These are phyloP conservation scores for Leishmania mexicana DNA, from an alignment of 208 protist genomes.

Conservation along the genomic window DNA sequence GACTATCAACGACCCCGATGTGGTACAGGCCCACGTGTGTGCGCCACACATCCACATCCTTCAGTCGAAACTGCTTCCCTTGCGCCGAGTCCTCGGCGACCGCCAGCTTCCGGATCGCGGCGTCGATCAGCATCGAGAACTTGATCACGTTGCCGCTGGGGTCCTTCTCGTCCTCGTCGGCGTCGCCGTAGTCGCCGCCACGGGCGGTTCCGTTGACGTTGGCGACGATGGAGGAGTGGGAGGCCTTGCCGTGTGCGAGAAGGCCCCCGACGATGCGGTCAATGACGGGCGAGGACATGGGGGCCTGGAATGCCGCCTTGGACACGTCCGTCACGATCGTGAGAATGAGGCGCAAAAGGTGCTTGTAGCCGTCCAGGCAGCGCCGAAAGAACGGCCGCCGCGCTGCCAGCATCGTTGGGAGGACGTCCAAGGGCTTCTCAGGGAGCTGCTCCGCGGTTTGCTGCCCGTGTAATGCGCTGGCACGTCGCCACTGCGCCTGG, in stretches of 20 bases:
- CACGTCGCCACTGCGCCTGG: not conserved
- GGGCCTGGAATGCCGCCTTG: conserved; percentile 32
- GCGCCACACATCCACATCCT: conserved; percentile 49
- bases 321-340: conserved; percentile 51
- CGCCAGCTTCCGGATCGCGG: conserved; percentile 46
- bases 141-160: conserved; percentile 27
- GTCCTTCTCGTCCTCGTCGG: conserved; percentile 34
- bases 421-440: not conserved
- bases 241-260: conserved; percentile 28
- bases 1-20: conserved; percentile 33
- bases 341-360: conserved; percentile 66
- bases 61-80: conserved; percentile 53
- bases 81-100: conserved; percentile 26
- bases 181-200: conserved; percentile 27
- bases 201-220: conserved; percentile 22
- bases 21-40: conserved; percentile 55
- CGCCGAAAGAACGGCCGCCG: conserved; percentile 3
- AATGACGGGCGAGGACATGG: conserved; percentile 18
- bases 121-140: conserved; percentile 26
- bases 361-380: conserved; percentile 24
- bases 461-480: conserved; percentile 4
- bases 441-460: not conserved
- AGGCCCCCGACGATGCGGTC: conserved; percentile 33
- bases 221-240: conserved; percentile 25
- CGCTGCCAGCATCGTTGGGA: not conserved